These are phyloP conservation scores for Aspergillus aculeatinus DNA, from an alignment of 2,329 filamentous ascomycete genomes.

Conservation along the genomic window DNA sequence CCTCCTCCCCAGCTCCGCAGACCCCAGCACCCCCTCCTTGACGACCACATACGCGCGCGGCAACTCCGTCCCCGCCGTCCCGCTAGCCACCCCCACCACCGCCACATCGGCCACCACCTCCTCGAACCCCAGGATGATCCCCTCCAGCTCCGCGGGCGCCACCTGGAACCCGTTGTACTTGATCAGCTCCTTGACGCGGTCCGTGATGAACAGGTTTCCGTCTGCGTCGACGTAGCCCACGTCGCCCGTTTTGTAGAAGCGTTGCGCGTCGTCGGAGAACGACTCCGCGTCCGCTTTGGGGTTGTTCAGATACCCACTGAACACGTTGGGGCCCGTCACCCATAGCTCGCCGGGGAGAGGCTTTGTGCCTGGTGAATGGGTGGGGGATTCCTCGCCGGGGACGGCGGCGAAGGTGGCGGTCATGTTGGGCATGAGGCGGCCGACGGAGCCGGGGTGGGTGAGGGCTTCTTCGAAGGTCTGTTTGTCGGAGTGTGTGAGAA, in stretches of 20 bases:
- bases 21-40: constrained; percentile 13
- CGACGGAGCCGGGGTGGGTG: constrained; percentile 12
- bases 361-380: not conserved
- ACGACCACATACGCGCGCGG: constrained; percentile 58
- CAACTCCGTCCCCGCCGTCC: constrained; percentile 59
- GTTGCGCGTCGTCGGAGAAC: constrained; percentile 56
- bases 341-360: constrained; percentile 51
- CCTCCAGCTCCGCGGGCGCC: constrained; percentile 60
- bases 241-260: constrained; percentile 77
- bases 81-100: constrained; percentile 57
- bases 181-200: constrained; percentile 61
- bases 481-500: too few relatives aligned
- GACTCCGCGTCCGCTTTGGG: constrained; percentile 65
- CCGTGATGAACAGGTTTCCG: constrained; percentile 78
- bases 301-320: constrained; percentile 72
- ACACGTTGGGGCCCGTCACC: constrained; percentile 75
- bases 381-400: constrained; percentile 1
- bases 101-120: constrained; percentile 52
- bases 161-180: constrained; percentile 67
- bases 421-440: constrained; percentile 21
- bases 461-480: constrained; percentile 15
- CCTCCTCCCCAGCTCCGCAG: constrained; percentile 35
- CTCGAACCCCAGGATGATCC: constrained; percentile 41
- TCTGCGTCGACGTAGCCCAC: constrained; percentile 68
- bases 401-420: constrained; percentile 11